phyloP scores from a whole-genome alignment of 2,329 filamentous ascomycete species.

The Colletotrichum tamarilloi region DNA sequence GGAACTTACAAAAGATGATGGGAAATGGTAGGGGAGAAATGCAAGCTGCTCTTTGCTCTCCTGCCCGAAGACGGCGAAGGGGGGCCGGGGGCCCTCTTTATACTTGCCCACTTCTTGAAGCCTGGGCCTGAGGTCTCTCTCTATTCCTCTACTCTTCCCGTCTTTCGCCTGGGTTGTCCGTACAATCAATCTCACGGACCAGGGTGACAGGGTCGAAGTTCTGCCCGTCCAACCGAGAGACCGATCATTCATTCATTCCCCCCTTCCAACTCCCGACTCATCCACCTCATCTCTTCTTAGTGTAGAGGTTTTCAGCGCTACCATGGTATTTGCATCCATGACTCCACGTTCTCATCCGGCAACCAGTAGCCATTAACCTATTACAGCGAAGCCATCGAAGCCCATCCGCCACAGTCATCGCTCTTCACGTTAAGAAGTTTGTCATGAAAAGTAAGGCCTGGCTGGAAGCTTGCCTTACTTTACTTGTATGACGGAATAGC shows the following conservation, averaged over 20 bases:
- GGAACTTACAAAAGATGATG: conserved; percentile 23
- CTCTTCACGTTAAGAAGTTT: neutral
- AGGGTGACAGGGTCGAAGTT: conserved; percentile 5
- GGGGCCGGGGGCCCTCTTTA: conserved; percentile 30
- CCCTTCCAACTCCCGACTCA: conserved; percentile 19
- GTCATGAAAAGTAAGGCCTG: neutral
- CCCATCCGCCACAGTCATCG: neutral
- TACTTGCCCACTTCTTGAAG: conserved; percentile 28
- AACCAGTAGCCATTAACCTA: neutral
- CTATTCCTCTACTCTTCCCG: conserved; percentile 8
- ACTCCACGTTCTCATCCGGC: conserved; percentile 15
- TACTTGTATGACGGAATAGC: conserved; percentile 10
- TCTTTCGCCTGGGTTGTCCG: conserved; percentile 33
- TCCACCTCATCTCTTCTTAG: neutral
- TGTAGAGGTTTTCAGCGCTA: neutral
- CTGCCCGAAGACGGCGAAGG: conserved; percentile 31
- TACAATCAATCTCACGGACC: conserved; percentile 30
- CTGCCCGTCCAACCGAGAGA: neutral
- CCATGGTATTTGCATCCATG: conserved; percentile 12
- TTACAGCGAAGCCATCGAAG: conserved; percentile 9
- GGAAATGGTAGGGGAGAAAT: conserved; percentile 24
- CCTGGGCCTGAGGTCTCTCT: conserved; percentile 13
- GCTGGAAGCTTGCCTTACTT: too few relatives aligned
- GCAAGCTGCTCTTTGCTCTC: neutral
- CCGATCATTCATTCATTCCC: neutral